phyloP scores from a whole-genome alignment of 31 red algal genomes.

The Endocladia muricata region DNA sequence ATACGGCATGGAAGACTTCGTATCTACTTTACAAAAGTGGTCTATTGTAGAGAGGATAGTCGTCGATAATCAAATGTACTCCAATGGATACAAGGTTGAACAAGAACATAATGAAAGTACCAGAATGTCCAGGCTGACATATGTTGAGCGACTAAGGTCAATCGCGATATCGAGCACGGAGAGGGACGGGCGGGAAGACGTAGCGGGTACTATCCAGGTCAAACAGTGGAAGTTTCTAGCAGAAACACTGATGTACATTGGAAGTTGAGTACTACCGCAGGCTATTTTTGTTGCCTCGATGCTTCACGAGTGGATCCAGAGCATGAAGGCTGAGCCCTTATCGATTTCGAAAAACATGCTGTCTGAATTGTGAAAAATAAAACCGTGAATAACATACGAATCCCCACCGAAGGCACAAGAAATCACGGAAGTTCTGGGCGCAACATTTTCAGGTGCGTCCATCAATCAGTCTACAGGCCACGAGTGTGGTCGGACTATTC shows the following conservation, averaged over 20 bases:
- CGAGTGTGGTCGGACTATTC: neutral
- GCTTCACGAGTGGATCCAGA: neutral
- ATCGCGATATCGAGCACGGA: constrained; percentile 11
- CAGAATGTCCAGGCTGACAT: constrained; percentile 5
- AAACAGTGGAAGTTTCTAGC: constrained; percentile 13
- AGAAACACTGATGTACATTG: constrained; percentile 8
- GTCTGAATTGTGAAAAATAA: neutral
- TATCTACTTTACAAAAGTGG: neutral
- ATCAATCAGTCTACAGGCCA: neutral
- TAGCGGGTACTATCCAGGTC: neutral
- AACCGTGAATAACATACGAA: neutral
- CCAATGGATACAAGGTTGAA: constrained; percentile 2
- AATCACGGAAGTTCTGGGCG: neutral
- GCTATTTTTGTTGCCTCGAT: neutral
- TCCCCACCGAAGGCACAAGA: neutral
- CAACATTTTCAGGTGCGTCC: neutral
- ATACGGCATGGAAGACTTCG: neutral
- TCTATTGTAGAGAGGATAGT: constrained; percentile 3
- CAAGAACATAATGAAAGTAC: neutral
- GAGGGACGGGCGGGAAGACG: neutral
- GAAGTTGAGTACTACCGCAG: constrained; percentile 7
- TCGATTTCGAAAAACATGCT: neutral
- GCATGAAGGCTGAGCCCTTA: neutral
- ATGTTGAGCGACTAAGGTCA: neutral
- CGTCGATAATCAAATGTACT: neutral